A percentile compares a stretch with the other conserved stretches of the same genome.
These are phyloP conservation scores for Fusarium transvaalense DNA, from an alignment of 2,329 filamentous ascomycete species.

Conservation along the genomic window DNA sequence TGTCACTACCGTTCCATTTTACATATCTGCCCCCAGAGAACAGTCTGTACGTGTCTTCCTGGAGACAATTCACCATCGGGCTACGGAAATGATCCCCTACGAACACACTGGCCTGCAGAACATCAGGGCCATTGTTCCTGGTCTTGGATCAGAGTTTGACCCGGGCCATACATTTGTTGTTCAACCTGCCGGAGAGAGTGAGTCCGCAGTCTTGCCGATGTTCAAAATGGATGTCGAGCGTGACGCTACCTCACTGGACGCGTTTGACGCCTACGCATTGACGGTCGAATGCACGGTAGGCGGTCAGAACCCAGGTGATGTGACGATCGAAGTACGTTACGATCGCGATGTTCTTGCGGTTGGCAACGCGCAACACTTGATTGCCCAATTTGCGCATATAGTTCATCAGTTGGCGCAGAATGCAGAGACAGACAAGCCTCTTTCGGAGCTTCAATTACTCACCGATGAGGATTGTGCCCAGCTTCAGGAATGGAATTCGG, in stretches of 20 bases:
- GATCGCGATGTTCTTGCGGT: background rate
- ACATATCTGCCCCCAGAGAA: background rate
- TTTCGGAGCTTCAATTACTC: background rate
- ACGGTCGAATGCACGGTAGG: conserved; percentile 2
- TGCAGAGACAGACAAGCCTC: background rate
- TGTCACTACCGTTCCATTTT: conserved; percentile 8
- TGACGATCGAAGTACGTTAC: background rate
- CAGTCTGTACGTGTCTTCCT: conserved; percentile 3
- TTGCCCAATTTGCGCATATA: background rate
- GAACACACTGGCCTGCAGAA: conserved; percentile 8
- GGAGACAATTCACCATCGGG: background rate
- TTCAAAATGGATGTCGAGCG: conserved; percentile 1
- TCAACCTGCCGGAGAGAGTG: conserved; percentile 5
- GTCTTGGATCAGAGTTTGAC: conserved; percentile 2
- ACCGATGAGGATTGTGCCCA: background rate
- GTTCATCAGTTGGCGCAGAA: conserved; percentile 4
- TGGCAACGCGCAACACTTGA: background rate
- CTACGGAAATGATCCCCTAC: conserved; percentile 1
- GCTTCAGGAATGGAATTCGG: conserved; percentile 3
- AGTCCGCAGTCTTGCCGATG: background rate
- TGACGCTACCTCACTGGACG: background rate
- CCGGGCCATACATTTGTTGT: conserved; percentile 5
- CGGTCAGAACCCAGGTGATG: conserved; percentile 1
- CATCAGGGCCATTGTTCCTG: background rate
- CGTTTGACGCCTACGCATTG: conserved; percentile 2